A percentile compares a stretch with the other conserved stretches of the same genome.
These are phyloP conservation scores for Cubamyces sp. DNA, from an alignment of 768 basidiomycete genomes.

Conservation along the genomic window DNA sequence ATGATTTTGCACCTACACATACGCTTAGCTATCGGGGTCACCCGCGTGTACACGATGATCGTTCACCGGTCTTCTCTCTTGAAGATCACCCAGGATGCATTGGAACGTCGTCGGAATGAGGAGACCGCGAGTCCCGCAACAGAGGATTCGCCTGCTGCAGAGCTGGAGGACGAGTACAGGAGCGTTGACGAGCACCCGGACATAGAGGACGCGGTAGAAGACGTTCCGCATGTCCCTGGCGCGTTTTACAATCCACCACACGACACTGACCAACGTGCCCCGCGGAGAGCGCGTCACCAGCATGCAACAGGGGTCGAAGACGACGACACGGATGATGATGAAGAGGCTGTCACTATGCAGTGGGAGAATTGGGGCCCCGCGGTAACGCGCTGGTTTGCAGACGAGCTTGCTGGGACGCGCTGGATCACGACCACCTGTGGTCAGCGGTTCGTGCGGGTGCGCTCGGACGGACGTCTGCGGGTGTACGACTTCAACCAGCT, in stretches of 20 bases:
- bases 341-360: not conserved
- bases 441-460: conserved; percentile 32
- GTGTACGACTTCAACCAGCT: conserved; percentile 33
- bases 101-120: not conserved
- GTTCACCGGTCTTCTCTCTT: conserved; percentile 31
- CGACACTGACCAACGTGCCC: no score
- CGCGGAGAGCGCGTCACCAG: not conserved
- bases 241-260: not conserved
- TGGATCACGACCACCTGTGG: conserved; percentile 40
- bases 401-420: conserved; percentile 27
- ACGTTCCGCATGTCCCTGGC: not conserved
- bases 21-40: conserved; percentile 2
- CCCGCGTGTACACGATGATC: conserved; percentile 30
- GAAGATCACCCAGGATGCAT: conserved; percentile 1
- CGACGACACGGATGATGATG: not conserved
- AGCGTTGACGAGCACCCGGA: not conserved
- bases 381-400: conserved; percentile 32
- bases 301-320: not conserved
- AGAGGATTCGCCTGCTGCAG: not conserved
- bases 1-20: conserved; percentile 29
- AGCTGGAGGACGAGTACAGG: not conserved
- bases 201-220: not conserved
- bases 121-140: not conserved
- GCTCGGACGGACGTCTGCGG: conserved; percentile 11
- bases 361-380: conserved; percentile 34